Base-by-base conservation (phyloP, 2,329 filamentous ascomycete species). In the Dactylellina haptotyla region DNA sequence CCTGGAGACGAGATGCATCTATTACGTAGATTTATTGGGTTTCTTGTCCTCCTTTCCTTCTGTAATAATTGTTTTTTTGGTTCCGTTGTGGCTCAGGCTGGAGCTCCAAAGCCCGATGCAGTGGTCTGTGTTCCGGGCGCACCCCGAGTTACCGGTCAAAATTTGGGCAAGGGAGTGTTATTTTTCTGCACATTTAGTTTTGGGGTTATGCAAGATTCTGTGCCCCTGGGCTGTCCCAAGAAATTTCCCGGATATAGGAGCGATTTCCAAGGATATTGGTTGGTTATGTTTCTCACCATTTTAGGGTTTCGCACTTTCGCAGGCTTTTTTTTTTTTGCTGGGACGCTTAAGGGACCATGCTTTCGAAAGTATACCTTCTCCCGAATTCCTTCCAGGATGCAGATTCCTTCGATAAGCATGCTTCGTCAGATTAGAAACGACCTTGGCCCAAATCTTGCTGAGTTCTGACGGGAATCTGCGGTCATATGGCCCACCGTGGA, bases 141-240 rank as follows among this genome's bases (percentile, higher is more conserved):
- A 10, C 58, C 41, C 48, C 28, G 64, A 61, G 37, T n/a, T 56
- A 54, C 30, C 56, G 56, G 48, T 53, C 32, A 28, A 45, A 41
- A 20, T 43, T 48, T 28, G 53, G 57, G 57, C 34, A 43, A 53
- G 41, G 43, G 48, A 10, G 3, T 58, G 45, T 30, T 20, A 20
- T 45, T 41, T 37, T 54, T 54, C 64, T 61, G 54, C 25, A 14
- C 4, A 57, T 18, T 14, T 64, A 63, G 66, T 50, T 71, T 71
- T 63, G 57, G n/a, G 41, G 30, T 53, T 28, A 62, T 71, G 66
- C 66, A 71, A 64, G 66, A 71, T 71, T 71, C 43, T 30, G 41
- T 39, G 58, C 58, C 66, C 58, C 66, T 71, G 66, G 66, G 64
- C 62, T 28, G 37, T 51, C 6, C 65, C 16, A 57, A 41, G 43